A percentile compares a stretch with the other conserved stretches of the same genome.
Conservation (phyloP, 129 eudicot species). For the Chrysanthemum makinoi region DNA sequence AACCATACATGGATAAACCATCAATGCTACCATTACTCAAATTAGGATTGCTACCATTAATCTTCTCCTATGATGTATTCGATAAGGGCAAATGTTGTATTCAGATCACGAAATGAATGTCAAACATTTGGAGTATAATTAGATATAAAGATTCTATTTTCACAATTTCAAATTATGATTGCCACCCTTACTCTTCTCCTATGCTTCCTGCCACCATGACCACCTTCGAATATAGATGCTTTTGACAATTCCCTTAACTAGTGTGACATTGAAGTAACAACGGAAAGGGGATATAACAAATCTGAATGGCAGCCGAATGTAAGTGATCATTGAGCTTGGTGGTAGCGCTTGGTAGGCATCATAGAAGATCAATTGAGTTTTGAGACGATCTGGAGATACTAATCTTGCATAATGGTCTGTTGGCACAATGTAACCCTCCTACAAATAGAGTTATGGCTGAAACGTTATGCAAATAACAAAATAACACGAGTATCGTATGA, state of each 20-base stretch:
- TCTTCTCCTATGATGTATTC: no score
- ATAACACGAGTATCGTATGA: background rate
- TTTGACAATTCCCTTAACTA: constrained; percentile 57
- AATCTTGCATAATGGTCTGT: constrained; percentile 52
- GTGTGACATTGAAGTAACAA: constrained; percentile 69
- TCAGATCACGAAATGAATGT: background rate
- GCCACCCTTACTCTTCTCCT: background rate
- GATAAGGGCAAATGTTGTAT: background rate
- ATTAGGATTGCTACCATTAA: no score
- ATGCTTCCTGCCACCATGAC: constrained; percentile 6
- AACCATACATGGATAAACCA: background rate
- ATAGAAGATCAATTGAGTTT: constrained; percentile 64
- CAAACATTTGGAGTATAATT: background rate
- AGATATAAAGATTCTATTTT: background rate
- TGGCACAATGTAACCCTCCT: constrained; percentile 93
- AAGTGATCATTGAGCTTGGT: constrained; percentile 51
- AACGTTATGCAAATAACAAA: background rate
- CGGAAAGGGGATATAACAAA: constrained; percentile 51
- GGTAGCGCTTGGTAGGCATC: constrained; percentile 68
- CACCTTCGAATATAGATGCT: constrained; percentile 36
- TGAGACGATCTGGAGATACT: constrained; percentile 55
- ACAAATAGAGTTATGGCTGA: constrained; percentile 9
- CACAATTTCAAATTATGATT: background rate
- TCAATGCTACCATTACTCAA: background rate
- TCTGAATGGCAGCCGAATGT: constrained; percentile 65